Evolutionary conservation across 768 basidiomycete species (phyloP), one percentile per base, ranked within the genome.

Genomic region (Phylloporus rhodoxanthus): DNA sequence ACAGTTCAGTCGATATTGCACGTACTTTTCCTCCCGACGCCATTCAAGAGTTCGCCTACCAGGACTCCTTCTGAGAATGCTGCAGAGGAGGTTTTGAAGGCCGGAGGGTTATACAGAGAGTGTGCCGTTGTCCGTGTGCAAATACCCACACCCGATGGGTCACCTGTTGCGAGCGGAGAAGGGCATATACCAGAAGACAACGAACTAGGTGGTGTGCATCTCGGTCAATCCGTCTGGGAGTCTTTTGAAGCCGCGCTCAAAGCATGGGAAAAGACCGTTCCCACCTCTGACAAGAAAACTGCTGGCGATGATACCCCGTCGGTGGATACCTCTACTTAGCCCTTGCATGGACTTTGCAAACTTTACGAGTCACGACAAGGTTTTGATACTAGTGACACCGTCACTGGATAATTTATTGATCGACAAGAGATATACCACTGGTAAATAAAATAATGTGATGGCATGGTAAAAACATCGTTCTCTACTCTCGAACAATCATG

Each of bases 1-100:
- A 70, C 84, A 0, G 70, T 87, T n/a, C 88, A 95, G 62, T 77
- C 82, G 3, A 71, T 92, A n/a, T 67, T 93, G 3, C 91, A 91
- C 53, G 84, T 77, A 0, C 76, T 95, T 13, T 92, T 88, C 64
- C 75, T 91, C 14, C 88, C 88, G 1, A 87, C 85, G 3, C 86
- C 87, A 3, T 82, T 87, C 70, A 88, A 87, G 65, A 69, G 75
- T 34, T 61, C 74, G 4, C 41, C 54, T 40, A n/a, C 33, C 8
- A 20, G 26, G 25, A 43, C 54, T 7, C 14, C 57, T 5, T 10
- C 36, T 11, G 57, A 57, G 19, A 57, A 50, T 21, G 20, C 67
- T 44, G 68, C 72, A 6, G 80, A 78, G 50, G 87, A 90, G 58
- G 77, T 87, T 2, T 72, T 91, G 36, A 85, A 84, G 64, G 84